These are phyloP conservation scores for Thalassia testudinum DNA, from an alignment of 116 monocot species.

Conservation along the genomic window DNA sequence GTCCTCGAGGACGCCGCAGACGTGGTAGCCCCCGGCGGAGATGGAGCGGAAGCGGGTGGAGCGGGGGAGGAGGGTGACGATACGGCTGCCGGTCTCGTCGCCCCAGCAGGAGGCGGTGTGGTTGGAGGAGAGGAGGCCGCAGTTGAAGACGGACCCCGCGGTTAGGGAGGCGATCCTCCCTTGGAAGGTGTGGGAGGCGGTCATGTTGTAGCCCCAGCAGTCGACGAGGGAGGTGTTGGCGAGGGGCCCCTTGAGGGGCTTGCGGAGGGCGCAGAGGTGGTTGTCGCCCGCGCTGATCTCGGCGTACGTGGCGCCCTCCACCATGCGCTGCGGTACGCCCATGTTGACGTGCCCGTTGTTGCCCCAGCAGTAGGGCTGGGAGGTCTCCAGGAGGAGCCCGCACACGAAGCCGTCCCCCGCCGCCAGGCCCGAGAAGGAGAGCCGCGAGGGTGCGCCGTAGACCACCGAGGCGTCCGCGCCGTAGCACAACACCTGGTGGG, in stretches of 20 bases:
- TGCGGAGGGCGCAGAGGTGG: constrained; percentile 67
- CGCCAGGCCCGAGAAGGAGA: constrained; percentile 58
- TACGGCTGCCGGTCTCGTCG: constrained; percentile 71
- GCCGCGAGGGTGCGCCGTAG: constrained; percentile 60
- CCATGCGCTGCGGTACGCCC: constrained; percentile 87
- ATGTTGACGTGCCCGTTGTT: constrained; percentile 72
- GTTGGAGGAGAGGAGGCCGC: constrained; percentile 40
- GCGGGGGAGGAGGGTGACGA: constrained; percentile 29
- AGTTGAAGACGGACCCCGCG: constrained; percentile 84
- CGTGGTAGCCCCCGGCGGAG: constrained; percentile 85
- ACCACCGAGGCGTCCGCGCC: constrained; percentile 82
- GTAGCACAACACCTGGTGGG: constrained; percentile 57
- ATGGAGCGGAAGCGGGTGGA: constrained; percentile 37
- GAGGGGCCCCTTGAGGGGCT: neutral
- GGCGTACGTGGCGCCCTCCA: constrained; percentile 42
- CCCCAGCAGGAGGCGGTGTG: constrained; percentile 68
- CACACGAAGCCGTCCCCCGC: constrained; percentile 92
- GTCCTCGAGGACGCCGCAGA: constrained; percentile 55
- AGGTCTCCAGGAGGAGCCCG: constrained; percentile 53
- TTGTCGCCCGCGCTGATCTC: constrained; percentile 86
- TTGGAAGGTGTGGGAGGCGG: constrained; percentile 26
- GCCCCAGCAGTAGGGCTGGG: constrained; percentile 96
- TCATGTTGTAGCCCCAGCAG: constrained; percentile 99
- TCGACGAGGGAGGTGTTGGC: constrained; percentile 33
- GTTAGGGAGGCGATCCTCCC: constrained; percentile 42